Evolutionary conservation across 768 basidiomycete species (phyloP).

Genomic region (Boletus pseudopeckii): DNA sequence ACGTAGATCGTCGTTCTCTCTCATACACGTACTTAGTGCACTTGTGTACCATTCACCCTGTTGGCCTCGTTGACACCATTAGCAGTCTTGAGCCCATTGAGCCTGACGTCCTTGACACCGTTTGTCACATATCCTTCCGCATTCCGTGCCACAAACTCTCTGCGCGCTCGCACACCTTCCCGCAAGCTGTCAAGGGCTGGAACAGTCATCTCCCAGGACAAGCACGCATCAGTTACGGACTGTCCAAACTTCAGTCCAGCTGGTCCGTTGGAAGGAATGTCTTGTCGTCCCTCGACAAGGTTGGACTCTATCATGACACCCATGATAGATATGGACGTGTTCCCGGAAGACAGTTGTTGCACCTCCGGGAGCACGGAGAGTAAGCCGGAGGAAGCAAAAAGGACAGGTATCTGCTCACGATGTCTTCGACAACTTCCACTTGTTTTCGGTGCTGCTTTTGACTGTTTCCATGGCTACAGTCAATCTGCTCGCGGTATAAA

Average conservation of each 20-base stretch:
- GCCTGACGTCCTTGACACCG: constrained; percentile 12
- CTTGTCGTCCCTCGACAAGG: constrained; percentile 81
- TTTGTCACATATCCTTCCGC: constrained; percentile 12
- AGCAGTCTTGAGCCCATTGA: constrained; percentile 8
- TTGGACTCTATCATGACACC: constrained; percentile 97
- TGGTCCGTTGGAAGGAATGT: constrained; percentile 72
- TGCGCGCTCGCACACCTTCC: constrained; percentile 80
- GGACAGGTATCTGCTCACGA: constrained; percentile 49
- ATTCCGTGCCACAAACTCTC: constrained; percentile 43
- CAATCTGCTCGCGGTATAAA: constrained; percentile 53
- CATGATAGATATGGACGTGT: constrained; percentile 73
- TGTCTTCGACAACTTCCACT: constrained; percentile 82
- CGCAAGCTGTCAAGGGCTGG: constrained; percentile 79
- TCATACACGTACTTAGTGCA: not conserved
- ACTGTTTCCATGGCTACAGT: constrained; percentile 97
- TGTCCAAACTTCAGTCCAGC: constrained; percentile 76
- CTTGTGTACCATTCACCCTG: constrained; percentile 18
- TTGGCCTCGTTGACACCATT: constrained; percentile 20
- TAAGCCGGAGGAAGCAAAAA: constrained; percentile 6
- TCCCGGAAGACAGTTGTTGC: constrained; percentile 64
- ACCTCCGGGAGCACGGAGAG: constrained; percentile 43
- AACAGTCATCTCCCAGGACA: constrained; percentile 87
- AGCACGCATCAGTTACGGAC: constrained; percentile 85
- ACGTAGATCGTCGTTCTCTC: not conserved
- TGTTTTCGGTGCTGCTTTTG: constrained; percentile 89